A percentile compares a stretch with the other conserved stretches of the same genome.
Conservation (phyloP, 2,329 filamentous ascomycete genomes). For the Beauveria bassiana region DNA sequence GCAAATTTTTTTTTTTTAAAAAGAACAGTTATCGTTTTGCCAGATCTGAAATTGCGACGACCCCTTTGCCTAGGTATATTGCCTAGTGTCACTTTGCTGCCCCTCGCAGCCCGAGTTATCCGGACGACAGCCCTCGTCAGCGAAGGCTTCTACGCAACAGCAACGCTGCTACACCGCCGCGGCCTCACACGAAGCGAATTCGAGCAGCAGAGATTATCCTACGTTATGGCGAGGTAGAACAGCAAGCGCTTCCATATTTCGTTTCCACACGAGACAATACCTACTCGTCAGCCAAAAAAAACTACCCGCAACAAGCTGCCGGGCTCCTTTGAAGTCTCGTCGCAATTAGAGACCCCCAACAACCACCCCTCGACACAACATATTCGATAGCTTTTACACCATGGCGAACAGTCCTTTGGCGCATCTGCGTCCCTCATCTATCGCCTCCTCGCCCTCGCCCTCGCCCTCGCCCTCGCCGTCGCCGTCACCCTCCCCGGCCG, state of each 20-base stretch:
- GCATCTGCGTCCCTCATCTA: constrained; percentile 18
- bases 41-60: too few species aligned
- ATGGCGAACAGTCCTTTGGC: constrained; percentile 32
- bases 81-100: too few species aligned
- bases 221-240: not conserved
- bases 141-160: not conserved
- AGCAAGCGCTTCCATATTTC: not conserved
- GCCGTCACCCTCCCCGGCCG: constrained; percentile 17
- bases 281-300: too few species aligned
- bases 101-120: not conserved
- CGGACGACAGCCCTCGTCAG: not conserved
- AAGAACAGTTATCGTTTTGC: too few species aligned
- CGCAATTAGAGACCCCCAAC: not conserved
- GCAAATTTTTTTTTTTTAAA: too few species aligned
- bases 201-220: not conserved
- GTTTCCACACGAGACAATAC: too few species aligned
- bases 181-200: not conserved
- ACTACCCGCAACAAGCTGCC: not conserved
- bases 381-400: constrained; percentile 7
- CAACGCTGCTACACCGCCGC: not conserved
- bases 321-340: not conserved
- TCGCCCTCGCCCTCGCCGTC: constrained; percentile 18
- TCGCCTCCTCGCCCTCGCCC: constrained; percentile 23
- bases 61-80: too few species aligned
- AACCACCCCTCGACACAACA: not conserved